A percentile compares a stretch with the other conserved stretches of the same genome.
Conservation (phyloP, 78 protist genomes). For the Cavenderia fasciculata region DNA sequence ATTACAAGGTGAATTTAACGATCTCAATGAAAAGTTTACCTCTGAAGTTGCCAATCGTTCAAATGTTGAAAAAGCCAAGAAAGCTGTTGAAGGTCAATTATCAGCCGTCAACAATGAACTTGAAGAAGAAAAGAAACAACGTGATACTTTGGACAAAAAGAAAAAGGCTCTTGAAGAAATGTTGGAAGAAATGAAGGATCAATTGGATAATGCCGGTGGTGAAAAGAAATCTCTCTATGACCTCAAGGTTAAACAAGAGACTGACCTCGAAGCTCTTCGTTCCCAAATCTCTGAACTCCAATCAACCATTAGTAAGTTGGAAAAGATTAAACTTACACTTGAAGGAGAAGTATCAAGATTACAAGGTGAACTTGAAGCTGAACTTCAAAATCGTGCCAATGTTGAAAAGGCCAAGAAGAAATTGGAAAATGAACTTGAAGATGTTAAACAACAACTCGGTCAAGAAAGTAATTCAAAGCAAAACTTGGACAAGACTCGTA, state of each 20-base stretch:
- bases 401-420: conserved; percentile 80
- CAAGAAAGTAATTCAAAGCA: conserved; percentile 40
- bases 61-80: conserved; percentile 68
- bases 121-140: conserved; percentile 60
- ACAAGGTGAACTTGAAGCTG: conserved; percentile 69
- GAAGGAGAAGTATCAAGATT: conserved; percentile 74
- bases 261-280: conserved; percentile 62
- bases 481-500: conserved; percentile 65
- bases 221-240: conserved; percentile 70
- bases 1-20: conserved; percentile 68
- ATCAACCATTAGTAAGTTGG: conserved; percentile 65
- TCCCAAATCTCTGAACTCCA: conserved; percentile 70
- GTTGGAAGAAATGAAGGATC: conserved; percentile 74
- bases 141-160: conserved; percentile 70
- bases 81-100: conserved; percentile 55
- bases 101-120: conserved; percentile 47
- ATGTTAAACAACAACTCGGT: conserved; percentile 10
- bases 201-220: conserved; percentile 74
- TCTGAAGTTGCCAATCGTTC: not conserved
- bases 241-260: conserved; percentile 67
- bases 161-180: conserved; percentile 65
- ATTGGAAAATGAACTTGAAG: conserved; percentile 76
- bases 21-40: conserved; percentile 75
- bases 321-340: conserved; percentile 61
- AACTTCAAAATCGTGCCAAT: conserved; percentile 22